Conservation (phyloP, 2,329 filamentous ascomycete genomes). For the Fusarium brevicatenulatum region DNA sequence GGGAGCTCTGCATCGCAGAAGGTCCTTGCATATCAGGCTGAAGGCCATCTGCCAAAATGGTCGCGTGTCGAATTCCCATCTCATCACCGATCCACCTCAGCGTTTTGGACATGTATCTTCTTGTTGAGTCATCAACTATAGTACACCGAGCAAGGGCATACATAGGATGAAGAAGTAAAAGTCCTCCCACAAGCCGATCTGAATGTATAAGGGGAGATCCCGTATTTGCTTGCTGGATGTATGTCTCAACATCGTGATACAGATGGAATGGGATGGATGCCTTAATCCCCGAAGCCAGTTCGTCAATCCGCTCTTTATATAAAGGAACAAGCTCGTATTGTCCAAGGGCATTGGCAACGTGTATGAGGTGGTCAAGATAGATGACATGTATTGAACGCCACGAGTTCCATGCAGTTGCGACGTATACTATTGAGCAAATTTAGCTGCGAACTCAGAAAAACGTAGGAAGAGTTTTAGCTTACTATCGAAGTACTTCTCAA, state of each 20-base stretch:
- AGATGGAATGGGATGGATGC: slow-evolving; percentile 12
- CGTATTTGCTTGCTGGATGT: not conserved
- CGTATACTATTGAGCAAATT: not conserved
- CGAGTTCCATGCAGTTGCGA: slow-evolving; percentile 13
- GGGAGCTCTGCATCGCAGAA: slow-evolving; percentile 2
- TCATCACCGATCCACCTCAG: slow-evolving; percentile 1
- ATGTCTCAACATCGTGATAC: not conserved
- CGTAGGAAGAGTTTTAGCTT: not conserved
- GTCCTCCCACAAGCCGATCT: not conserved
- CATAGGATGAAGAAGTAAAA: not conserved
- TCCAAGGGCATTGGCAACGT: not conserved
- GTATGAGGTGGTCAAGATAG: slow-evolving; percentile 10
- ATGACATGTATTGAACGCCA: slow-evolving; percentile 10
- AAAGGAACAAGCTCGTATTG: not conserved
- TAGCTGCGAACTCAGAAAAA: not conserved
- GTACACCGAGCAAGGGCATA: slow-evolving; percentile 11
- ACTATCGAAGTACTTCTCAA: slow-evolving; percentile 15
- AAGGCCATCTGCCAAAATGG: not conserved
- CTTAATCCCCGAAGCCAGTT: not conserved
- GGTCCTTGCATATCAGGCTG: not conserved
- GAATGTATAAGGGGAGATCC: not conserved
- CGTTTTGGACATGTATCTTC: not conserved
- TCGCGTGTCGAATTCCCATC: slow-evolving; percentile 12
- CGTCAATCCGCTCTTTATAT: not conserved
- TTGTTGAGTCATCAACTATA: not conserved